Evolutionary conservation across 2,329 filamentous ascomycete species (phyloP).

Genomic region (Botryotinia calthae): DNA sequence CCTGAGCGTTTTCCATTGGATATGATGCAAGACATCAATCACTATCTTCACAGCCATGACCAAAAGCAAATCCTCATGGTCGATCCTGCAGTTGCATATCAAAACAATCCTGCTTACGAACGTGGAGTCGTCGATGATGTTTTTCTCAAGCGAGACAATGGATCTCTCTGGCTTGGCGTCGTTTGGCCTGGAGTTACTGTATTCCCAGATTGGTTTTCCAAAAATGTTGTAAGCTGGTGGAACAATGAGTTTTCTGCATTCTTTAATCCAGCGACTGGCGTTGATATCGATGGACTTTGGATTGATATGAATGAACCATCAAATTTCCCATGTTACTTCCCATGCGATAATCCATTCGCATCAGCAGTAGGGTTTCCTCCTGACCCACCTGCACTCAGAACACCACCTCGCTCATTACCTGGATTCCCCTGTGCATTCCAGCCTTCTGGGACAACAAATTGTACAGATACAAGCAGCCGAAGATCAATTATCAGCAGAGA

Average conservation of each 20-base stretch:
- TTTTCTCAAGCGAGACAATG: slow-evolving; percentile 59
- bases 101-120: slow-evolving; percentile 52
- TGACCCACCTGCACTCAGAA: slow-evolving; percentile 58
- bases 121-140: slow-evolving; percentile 49
- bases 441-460: slow-evolving; percentile 46
- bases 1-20: slow-evolving; percentile 59
- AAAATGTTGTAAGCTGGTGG: slow-evolving; percentile 66
- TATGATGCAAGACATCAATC: slow-evolving; percentile 63
- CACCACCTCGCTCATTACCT: slow-evolving; percentile 61
- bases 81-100: slow-evolving; percentile 61
- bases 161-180: slow-evolving; percentile 58
- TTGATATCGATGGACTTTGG: slow-evolving; percentile 77
- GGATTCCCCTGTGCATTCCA: slow-evolving; percentile 69
- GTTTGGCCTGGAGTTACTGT: slow-evolving; percentile 75
- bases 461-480: slow-evolving; percentile 34
- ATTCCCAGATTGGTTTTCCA: slow-evolving; percentile 75
- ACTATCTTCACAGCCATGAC: slow-evolving; percentile 62
- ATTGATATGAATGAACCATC: slow-evolving; percentile 66
- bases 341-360: slow-evolving; percentile 48
- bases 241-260: slow-evolving; percentile 63
- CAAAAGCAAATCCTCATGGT: slow-evolving; percentile 78
- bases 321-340: slow-evolving; percentile 52
- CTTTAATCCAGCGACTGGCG: slow-evolving; percentile 60
- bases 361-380: slow-evolving; percentile 54
- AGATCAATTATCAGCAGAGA: slow-evolving; percentile 22